phyloP scores from a whole-genome alignment of 2,329 filamentous ascomycete species.

The Claviceps paspali region DNA sequence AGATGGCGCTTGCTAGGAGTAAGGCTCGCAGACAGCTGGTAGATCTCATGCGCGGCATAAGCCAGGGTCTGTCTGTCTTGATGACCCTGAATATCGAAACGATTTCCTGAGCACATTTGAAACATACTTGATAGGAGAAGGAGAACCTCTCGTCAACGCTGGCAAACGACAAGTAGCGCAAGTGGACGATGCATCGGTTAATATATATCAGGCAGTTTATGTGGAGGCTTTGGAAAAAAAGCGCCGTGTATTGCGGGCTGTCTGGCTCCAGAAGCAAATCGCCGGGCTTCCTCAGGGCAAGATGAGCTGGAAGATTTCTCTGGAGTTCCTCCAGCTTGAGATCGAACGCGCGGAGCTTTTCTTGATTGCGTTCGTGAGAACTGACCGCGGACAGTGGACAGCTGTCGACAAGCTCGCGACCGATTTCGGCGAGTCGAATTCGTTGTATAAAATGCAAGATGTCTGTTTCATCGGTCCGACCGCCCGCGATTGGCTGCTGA shows the following conservation, averaged over 20 bases:
- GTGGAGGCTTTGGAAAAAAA: constrained; percentile 3
- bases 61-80: constrained; percentile 1
- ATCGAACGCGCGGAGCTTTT: constrained; percentile 1
- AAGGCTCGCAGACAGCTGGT: neutral
- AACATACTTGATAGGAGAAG: constrained; percentile 1
- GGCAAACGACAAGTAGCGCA: constrained; percentile 2
- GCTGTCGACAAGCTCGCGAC: constrained; percentile 1
- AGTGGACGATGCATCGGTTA: constrained; percentile 2
- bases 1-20: constrained; percentile 2
- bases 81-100: constrained; percentile 1
- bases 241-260: neutral
- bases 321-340: constrained; percentile 1
- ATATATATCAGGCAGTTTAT: constrained; percentile 4
- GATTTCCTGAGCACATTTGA: constrained; percentile 2
- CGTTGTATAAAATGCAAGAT: neutral
- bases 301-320: constrained; percentile 2
- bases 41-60: constrained; percentile 1
- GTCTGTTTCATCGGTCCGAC: neutral
- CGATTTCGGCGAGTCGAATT: constrained; percentile 3
- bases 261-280: neutral
- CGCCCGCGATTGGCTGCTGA: no score
- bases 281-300: neutral
- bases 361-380: neutral
- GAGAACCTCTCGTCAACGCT: neutral
- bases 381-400: neutral